Evolutionary conservation across 495 filamentous ascomycete species (phyloP).

Genomic region (Penicillium riverlandense): DNA sequence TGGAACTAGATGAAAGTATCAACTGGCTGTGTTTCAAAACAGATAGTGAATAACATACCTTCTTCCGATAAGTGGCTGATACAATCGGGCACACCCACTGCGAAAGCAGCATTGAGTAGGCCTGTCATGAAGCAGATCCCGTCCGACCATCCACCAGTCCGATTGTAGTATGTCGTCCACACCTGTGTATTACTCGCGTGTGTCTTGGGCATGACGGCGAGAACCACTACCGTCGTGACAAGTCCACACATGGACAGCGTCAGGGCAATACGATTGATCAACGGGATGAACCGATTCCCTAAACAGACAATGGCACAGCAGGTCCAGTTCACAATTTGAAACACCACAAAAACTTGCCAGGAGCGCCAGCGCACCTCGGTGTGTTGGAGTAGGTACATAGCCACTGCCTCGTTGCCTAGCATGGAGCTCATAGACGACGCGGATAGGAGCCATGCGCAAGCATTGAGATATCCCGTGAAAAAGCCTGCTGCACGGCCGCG

Average conservation of each 20-base stretch:
- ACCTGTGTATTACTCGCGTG: slow-evolving; percentile 54
- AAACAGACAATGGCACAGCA: slow-evolving; percentile 57
- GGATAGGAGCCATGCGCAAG: slow-evolving; percentile 65
- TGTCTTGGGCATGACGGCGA: slow-evolving; percentile 59
- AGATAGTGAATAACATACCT: slow-evolving; percentile 10
- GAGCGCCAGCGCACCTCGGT: slow-evolving; percentile 46
- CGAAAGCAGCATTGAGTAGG: slow-evolving; percentile 70
- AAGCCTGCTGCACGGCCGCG: slow-evolving; percentile 58
- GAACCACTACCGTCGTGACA: slow-evolving; percentile 59
- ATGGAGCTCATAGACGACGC: slow-evolving; percentile 59
- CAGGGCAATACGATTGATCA: slow-evolving; percentile 55
- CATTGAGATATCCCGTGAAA: slow-evolving; percentile 69
- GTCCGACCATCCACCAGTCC: slow-evolving; percentile 55
- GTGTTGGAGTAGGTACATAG: slow-evolving; percentile 61
- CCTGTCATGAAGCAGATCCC: slow-evolving; percentile 68
- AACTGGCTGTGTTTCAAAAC: neutral
- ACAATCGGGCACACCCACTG: slow-evolving; percentile 65
- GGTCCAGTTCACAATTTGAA: slow-evolving; percentile 57
- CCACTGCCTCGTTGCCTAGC: slow-evolving; percentile 55
- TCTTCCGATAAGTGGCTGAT: slow-evolving; percentile 73
- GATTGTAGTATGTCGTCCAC: slow-evolving; percentile 54
- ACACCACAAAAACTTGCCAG: slow-evolving; percentile 73
- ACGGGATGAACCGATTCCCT: slow-evolving; percentile 55
- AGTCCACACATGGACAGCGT: slow-evolving; percentile 57
- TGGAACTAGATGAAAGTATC: slow-evolving; percentile 7